Conservation (phyloP, 805 yeast species). For the Naumovozyma dairenensis region DNA sequence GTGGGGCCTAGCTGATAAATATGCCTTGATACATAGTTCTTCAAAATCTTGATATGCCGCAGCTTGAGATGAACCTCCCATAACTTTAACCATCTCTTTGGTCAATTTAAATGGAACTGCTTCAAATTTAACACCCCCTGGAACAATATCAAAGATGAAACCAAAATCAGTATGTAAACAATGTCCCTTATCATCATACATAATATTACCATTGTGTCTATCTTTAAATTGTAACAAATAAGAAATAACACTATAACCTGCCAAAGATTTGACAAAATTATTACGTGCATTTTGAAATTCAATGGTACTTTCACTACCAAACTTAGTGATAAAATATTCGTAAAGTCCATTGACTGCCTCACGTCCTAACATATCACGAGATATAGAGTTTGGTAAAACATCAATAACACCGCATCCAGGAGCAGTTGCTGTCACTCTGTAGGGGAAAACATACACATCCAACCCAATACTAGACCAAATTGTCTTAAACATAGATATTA, state of each 20-base stretch:
- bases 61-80: constrained; percentile 83
- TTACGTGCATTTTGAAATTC: constrained; percentile 87
- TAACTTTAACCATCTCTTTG: constrained; percentile 88
- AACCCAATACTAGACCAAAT: constrained; percentile 84
- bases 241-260: constrained; percentile 88
- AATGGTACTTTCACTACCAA: constrained; percentile 87
- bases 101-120: constrained; percentile 97
- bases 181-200: constrained; percentile 93
- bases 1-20: constrained; percentile 77
- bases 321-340: constrained; percentile 83
- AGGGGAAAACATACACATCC: constrained; percentile 85
- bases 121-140: constrained; percentile 97
- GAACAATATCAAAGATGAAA: constrained; percentile 95
- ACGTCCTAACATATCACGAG: constrained; percentile 97
- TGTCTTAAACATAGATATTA: constrained; percentile 82
- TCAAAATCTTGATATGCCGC: constrained; percentile 91
- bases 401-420: constrained; percentile 99
- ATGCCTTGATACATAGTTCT: constrained; percentile 89
- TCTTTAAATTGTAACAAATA: constrained; percentile 90
- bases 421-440: constrained; percentile 95
- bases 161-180: constrained; percentile 96
- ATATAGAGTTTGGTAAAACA: constrained; percentile 87
- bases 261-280: constrained; percentile 86
- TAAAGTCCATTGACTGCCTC: constrained; percentile 96
- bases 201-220: constrained; percentile 95